Evolutionary conservation across 352 stramenopile species (phyloP), one percentile per base, ranked within the genome.

Genomic region (Globisporangium apiculatum): DNA sequence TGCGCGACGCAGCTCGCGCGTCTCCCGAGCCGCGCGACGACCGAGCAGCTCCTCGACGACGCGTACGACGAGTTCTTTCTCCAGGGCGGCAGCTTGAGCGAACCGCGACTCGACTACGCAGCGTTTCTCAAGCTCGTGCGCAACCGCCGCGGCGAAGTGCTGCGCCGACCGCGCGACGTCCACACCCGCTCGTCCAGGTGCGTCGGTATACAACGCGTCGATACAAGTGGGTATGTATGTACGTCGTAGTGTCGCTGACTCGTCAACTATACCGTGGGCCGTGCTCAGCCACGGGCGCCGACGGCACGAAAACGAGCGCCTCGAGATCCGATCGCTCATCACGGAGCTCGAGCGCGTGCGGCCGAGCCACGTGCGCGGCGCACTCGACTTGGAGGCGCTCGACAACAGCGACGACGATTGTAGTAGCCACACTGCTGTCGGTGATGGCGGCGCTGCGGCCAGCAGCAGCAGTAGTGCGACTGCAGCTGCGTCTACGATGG

Each of bases 31-130:
- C 66, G 75, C 4, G 35, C 62, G 14, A 74, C 64, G 36, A 89
- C 79, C 8, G 76, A 87, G 62, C 76, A 83, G 41, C 46, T 89
- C 42, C 67, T 87, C n/a, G 69, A 82, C 45, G 71, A 86, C 18
- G 79, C 67, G 4, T 86, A 87, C 57, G 76, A 85, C 60, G 76
- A 86, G 68, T 89, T 85, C 53, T 85, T 83, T 54, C 78, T 83
- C 51, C 71, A 82, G 47, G 76, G 76, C 46, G 79, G 79, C 17
- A 79, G 71, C 51, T 46, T 83, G 7, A 75, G 75, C 57, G 79
- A 89, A 53, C 75, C 69, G 35, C 67, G 75, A 37, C 66, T 89
- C 42, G 65, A 48, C 12, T 87, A 89, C 65, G 43, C 73, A 7
- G 69, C 76, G 6, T 89, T 89, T 56, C 58, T 87, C 17, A 87